A percentile compares a stretch with the other conserved stretches of the same genome.
These are phyloP conservation scores for Xylaria sp. DNA, from an alignment of 2,329 filamentous ascomycete genomes.

Conservation along the genomic window DNA sequence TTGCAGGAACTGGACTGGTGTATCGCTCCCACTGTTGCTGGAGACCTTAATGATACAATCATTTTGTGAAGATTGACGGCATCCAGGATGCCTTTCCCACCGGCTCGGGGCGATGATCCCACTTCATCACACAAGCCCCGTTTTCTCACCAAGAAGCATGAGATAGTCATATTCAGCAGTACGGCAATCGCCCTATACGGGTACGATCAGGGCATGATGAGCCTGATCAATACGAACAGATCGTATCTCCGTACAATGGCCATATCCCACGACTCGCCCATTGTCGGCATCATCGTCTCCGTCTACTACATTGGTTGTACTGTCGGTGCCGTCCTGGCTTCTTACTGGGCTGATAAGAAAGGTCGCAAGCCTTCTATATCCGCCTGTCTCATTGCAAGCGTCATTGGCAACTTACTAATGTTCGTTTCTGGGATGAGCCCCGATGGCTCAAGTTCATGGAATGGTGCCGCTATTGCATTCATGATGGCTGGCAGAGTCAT, in stretches of 20 bases:
- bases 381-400: constrained; percentile 61
- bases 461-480: constrained; percentile 58
- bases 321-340: constrained; percentile 65
- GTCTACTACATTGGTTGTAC: constrained; percentile 72
- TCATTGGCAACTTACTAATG: constrained; percentile 68
- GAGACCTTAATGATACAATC: neutral
- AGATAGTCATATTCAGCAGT: constrained; percentile 53
- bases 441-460: constrained; percentile 52
- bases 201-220: constrained; percentile 52
- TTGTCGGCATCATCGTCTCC: constrained; percentile 69
- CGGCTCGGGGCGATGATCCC: constrained; percentile 38
- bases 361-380: constrained; percentile 67
- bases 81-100: constrained; percentile 47
- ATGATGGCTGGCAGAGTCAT: constrained; percentile 47
- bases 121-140: constrained; percentile 36
- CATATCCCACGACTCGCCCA: constrained; percentile 58
- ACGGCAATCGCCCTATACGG: constrained; percentile 52
- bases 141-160: constrained; percentile 47
- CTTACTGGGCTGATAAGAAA: constrained; percentile 61
- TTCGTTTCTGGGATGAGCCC: constrained; percentile 64
- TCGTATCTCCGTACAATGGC: constrained; percentile 67
- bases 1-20: too few species aligned
- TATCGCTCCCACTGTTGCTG: neutral
- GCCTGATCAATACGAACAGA: constrained; percentile 50
- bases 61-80: too few species aligned